A percentile compares a stretch with the other conserved stretches of the same genome.
These are phyloP conservation scores for Quercus engelmannii DNA, from an alignment of 306 rosid species.

Conservation along the genomic window DNA sequence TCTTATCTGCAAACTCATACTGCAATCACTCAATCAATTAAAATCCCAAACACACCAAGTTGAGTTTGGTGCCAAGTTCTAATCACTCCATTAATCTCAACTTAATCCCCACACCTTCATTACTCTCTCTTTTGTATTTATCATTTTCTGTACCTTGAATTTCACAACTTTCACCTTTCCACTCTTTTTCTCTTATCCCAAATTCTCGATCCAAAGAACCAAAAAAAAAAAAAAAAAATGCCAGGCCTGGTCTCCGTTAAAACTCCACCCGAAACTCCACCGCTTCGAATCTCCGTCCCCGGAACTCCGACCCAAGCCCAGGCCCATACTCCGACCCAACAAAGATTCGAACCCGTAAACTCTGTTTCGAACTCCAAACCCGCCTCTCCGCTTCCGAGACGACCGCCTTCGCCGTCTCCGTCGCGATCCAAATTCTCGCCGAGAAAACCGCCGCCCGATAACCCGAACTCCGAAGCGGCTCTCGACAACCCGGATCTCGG, in stretches of 20 bases:
- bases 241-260: conserved; percentile 84
- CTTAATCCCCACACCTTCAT: background rate
- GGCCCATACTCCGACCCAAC: conserved; percentile 37
- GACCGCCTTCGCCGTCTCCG: conserved; percentile 75
- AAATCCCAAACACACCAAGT: background rate
- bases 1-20: conserved; percentile 28
- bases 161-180: background rate
- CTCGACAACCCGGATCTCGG: conserved; percentile 99
- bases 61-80: conserved; percentile 42
- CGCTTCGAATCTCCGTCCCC: conserved; percentile 62
- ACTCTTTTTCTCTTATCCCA: background rate
- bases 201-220: background rate
- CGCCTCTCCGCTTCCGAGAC: conserved; percentile 68
- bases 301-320: conserved; percentile 34
- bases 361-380: conserved; percentile 22
- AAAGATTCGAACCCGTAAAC: conserved; percentile 42
- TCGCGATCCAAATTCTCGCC: conserved; percentile 73
- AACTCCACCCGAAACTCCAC: conserved; percentile 62
- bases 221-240: conserved; percentile 28
- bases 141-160: background rate
- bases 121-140: conserved; percentile 4
- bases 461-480: conserved; percentile 46
- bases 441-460: conserved; percentile 57
- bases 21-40: background rate
- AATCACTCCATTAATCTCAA: conserved; percentile 21